Percentiles rank a stretch among this genome's conserved stretches.
phyloP scores from a whole-genome alignment of 768 basidiomycete species.

The Pilatotrama ljubarskyi region DNA sequence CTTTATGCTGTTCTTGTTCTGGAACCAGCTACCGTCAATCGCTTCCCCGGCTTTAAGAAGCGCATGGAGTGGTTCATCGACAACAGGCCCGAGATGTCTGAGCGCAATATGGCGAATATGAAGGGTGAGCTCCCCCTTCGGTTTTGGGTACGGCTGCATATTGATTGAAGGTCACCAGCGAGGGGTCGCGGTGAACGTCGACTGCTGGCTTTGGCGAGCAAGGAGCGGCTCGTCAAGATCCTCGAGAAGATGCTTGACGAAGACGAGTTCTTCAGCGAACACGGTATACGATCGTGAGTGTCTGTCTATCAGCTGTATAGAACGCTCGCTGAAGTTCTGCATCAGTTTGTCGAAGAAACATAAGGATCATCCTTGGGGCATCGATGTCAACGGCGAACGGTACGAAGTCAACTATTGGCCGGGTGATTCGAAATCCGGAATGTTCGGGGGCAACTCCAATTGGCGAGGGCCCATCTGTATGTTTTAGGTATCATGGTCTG shows the following conservation, averaged over 20 bases:
- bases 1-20: conserved; percentile 93
- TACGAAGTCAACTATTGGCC: conserved; percentile 98
- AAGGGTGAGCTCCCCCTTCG: conserved; percentile 50
- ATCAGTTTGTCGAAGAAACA: conserved; percentile 84
- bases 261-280: conserved; percentile 92
- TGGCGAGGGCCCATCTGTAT: conserved; percentile 91
- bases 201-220: conserved; percentile 85
- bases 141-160: background rate
- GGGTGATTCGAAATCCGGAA: conserved; percentile 93
- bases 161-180: conserved; percentile 24
- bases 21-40: conserved; percentile 84
- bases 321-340: background rate
- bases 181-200: conserved; percentile 82
- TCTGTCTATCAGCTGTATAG: background rate
- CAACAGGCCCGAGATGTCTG: conserved; percentile 84
- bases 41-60: conserved; percentile 98
- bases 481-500: conserved; percentile 20
- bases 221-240: conserved; percentile 86
- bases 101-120: conserved; percentile 96
- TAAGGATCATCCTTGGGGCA: conserved; percentile 91
- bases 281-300: conserved; percentile 92
- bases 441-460: conserved; percentile 99
- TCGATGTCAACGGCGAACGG: conserved; percentile 88
- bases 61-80: conserved; percentile 98
- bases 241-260: conserved; percentile 97